Evolutionary conservation across 768 basidiomycete genomes (phyloP), one percentile per base, ranked within the genome.

Genomic region (Lepiota subincarnata): DNA sequence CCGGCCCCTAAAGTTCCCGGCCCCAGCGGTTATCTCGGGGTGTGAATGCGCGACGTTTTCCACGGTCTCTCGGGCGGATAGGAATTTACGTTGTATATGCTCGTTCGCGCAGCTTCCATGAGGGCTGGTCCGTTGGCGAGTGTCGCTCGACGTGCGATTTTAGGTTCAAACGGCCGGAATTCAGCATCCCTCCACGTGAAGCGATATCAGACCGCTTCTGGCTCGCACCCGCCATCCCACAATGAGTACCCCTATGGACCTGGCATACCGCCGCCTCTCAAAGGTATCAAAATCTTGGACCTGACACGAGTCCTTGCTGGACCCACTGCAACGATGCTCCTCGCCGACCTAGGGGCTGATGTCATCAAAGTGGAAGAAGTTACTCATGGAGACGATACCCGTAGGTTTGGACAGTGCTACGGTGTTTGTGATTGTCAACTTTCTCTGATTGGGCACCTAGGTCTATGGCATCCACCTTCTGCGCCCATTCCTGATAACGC

Each of bases 311-410:
- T 97, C 1, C 73, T 98, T 45, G 93, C 93, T n/a, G 93, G 92
- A 0, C 93, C 93, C 28, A 87, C 87, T 1, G 83, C 87, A n/a
- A 90, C 92, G 1, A 90, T 95, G 93, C 78, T 96, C 56, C 76
- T 97, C n/a, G 93, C 86, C 6, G 92, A 95, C 70, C 71, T 95
- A 34, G 87, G 92, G 1, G 95, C 95, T 43, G 92, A 98, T 64
- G 92, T 98, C 24, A 81, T 97, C 67, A 98, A 97, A 67, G 82
- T 97, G 4, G 92, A 95, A 65, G 88, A 92, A 64, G 73, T 81
- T 48, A 73, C 77, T 40, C 79, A 76, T 55, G 95, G 95, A 19
- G 95, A 98, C 63, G 95, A 98, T 70, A 98, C 95, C 28, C 81
- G 92, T 82, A 70, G 64, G 77, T 73, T 50, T 16, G 12, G 45